Percentiles rank a stretch among this genome's conserved stretches.
These are phyloP conservation scores for Limtongia smithiae DNA, from an alignment of 805 yeast species.

Conservation along the genomic window DNA sequence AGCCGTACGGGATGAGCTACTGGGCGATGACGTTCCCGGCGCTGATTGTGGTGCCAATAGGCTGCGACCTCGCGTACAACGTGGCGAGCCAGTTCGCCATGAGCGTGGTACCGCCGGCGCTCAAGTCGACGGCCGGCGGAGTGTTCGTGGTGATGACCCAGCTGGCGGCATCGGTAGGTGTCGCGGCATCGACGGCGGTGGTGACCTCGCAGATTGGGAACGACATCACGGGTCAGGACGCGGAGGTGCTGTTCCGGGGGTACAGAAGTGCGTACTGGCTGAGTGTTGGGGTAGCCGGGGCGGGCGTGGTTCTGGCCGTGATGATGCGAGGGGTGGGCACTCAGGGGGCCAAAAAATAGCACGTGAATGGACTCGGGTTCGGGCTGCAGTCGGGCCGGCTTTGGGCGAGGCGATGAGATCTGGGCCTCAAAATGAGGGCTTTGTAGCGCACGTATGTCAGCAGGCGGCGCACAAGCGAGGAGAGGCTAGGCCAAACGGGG, in stretches of 20 bases:
- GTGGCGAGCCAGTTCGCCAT: conserved; percentile 45
- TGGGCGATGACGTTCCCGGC: conserved; percentile 50
- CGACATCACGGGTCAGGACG: conserved; percentile 8
- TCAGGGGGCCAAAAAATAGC: too few relatives aligned
- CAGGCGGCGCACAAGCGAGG: too few relatives aligned
- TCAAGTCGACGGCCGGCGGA: conserved; percentile 49
- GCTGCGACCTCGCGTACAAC: conserved; percentile 49
- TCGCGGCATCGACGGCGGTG: conserved; percentile 45
- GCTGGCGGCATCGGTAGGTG: conserved; percentile 43
- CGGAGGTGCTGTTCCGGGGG: conserved; percentile 12
- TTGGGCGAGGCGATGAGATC: too few relatives aligned
- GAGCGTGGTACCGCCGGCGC: conserved; percentile 41
- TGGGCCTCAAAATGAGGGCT: too few relatives aligned
- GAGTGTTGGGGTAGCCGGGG: conserved; percentile 39
- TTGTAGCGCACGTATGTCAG: too few relatives aligned
- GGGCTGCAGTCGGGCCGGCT: too few relatives aligned
- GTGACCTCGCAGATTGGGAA: conserved; percentile 34
- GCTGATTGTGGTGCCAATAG: conserved; percentile 42
- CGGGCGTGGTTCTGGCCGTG: conserved; percentile 32
- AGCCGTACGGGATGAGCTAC: conserved; percentile 39
- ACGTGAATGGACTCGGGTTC: too few relatives aligned
- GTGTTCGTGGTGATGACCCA: conserved; percentile 47
- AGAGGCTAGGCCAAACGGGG: too few relatives aligned
- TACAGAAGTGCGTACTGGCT: conserved; percentile 28
- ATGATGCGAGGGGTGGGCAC: too few relatives aligned